phyloP scores from a whole-genome alignment of 164 flowering plant genomes.

The Berberis thunbergii region DNA sequence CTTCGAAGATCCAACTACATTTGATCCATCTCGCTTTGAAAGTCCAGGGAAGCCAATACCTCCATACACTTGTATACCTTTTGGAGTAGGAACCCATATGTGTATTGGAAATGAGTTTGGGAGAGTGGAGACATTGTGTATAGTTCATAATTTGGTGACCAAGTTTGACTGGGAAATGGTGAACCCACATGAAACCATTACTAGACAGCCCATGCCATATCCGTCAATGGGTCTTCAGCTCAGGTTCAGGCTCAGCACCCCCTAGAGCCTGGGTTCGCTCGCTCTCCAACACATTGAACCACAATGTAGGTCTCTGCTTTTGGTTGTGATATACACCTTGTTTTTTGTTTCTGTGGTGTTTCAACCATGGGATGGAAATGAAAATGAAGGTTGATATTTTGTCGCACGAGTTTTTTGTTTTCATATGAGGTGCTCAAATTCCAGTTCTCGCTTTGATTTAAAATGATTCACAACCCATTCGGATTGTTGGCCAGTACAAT shows the following conservation, averaged over 20 bases:
- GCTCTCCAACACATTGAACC: no score
- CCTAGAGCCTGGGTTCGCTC: neutral
- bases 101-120: conserved; percentile 5
- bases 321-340: no score
- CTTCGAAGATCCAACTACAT: neutral
- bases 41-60: neutral
- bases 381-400: no score
- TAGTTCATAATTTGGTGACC: neutral
- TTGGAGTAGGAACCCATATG: conserved; percentile 4
- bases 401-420: no score
- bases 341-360: no score
- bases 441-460: no score
- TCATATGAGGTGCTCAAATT: no score
- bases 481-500: no score
- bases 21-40: conserved; percentile 3
- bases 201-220: conserved; percentile 3
- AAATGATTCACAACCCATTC: no score
- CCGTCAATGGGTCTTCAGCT: conserved; percentile 4
- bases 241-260: neutral
- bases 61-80: neutral
- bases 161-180: conserved; percentile 1
- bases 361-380: no score
- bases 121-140: neutral
- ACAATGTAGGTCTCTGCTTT: no score
- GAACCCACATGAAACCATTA: neutral